Conservation (phyloP, 2,329 filamentous ascomycete species). For the Claviceps sp. region DNA sequence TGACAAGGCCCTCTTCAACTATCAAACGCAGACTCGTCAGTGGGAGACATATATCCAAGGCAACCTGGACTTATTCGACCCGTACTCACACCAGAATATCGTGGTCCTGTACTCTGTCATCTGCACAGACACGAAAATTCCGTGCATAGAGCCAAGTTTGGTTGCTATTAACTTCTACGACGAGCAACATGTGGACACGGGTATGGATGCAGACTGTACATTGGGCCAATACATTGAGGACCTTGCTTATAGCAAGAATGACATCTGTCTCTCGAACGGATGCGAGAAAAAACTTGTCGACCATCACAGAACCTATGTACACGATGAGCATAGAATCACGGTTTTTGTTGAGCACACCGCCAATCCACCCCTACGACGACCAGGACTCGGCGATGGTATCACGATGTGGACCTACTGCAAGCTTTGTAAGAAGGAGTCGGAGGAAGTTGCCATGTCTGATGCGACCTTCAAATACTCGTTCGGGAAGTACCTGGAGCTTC, state of each 20-base stretch:
- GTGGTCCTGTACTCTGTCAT: constrained; percentile 88
- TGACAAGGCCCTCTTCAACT: constrained; percentile 86
- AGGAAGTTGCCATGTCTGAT: constrained; percentile 80
- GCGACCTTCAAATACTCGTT: constrained; percentile 98
- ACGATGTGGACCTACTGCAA: constrained; percentile 98
- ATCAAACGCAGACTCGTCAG: constrained; percentile 83
- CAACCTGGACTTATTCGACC: constrained; percentile 81
- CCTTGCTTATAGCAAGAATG: constrained; percentile 61
- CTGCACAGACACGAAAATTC: constrained; percentile 85
- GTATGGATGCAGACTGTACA: constrained; percentile 76
- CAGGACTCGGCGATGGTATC: constrained; percentile 49
- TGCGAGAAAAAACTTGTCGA: constrained; percentile 84
- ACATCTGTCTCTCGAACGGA: constrained; percentile 67
- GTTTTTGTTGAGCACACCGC: constrained; percentile 59
- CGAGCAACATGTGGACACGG: constrained; percentile 62
- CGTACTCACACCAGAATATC: constrained; percentile 91
- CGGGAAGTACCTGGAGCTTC: constrained; percentile 93
- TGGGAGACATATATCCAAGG: constrained; percentile 94
- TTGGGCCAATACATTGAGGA: constrained; percentile 93
- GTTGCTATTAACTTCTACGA: constrained; percentile 88
- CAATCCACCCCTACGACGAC: constrained; percentile 27
- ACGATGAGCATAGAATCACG: constrained; percentile 86
- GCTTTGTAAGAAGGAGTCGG: constrained; percentile 78
- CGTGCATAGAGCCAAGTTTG: constrained; percentile 82
- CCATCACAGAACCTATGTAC: constrained; percentile 93